Base-by-base conservation (phyloP, 78 protist species). In the Guillardia theta region DNA sequence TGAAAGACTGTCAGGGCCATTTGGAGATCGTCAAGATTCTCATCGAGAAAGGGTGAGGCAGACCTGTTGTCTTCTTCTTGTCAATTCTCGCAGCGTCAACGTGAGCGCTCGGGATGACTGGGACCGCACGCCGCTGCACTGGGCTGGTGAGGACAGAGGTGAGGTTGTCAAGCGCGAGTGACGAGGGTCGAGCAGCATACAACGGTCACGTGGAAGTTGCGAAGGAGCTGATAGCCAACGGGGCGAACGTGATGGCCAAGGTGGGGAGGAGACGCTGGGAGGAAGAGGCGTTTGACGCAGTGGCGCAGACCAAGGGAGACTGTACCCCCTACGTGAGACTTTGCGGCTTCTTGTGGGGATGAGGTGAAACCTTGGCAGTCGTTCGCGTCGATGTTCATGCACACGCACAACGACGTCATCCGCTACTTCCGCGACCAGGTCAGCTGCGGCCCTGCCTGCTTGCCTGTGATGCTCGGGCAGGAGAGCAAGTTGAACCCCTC, bases 231-330 rank as follows among this genome's bases (percentile, higher is more conserved):
- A 27, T 27, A 24, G 70, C 21, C 70, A 30, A 24, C 39, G 70
- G 70, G 70, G 70, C 70, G 70, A 24, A 58, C 70, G 70, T 58
- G 21, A 58, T 58, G 70, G 70, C 70, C 70, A 58, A 58, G 70
- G n/a, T n/a, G n/a, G n/a, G n/a, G n/a, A n/a, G n/a, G n/a, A n/a
- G n/a, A n/a, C n/a, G n/a, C n/a, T n/a, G n/a, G n/a, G n/a, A n/a
- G n/a, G n/a, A n/a, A n/a, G n/a, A n/a, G n/a, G n/a, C n/a, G n/a
- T n/a, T n/a, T n/a, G n/a, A n/a, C n/a, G n/a, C n/a, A n/a, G n/a
- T n/a, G n/a, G n/a, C n/a, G n/a, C n/a, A n/a, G n/a, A 58, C 70
- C 70, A 58, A 58, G 70, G 70, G 70, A 24, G 70, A 30, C 2
- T 27, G 70, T 58, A 58, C 70, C 70, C 27, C 70, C 39, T 58